Evolutionary conservation across 225 moss, liverwort and hornwort species (phyloP).

Genomic region (Climacium dendroides): DNA sequence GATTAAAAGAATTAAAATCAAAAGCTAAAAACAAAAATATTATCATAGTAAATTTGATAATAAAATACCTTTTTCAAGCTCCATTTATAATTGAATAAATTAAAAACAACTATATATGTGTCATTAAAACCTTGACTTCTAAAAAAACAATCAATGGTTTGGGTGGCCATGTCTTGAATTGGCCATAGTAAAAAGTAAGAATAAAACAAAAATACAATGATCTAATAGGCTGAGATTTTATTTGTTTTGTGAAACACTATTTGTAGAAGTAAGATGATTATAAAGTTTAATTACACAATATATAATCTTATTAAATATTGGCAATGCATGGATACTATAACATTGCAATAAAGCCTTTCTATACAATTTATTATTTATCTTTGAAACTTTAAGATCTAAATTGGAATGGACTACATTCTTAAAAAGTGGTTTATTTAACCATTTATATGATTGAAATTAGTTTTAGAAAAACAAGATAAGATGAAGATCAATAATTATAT

Average conservation of each 20-base stretch:
- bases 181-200: too few species aligned
- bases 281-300: neutral
- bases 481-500: neutral
- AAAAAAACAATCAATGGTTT: neutral
- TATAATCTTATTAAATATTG: neutral
- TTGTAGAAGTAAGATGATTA: neutral
- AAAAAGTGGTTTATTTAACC: too few species aligned
- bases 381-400: too few species aligned
- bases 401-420: neutral
- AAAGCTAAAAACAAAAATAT: too few species aligned
- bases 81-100: too few species aligned
- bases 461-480: neutral
- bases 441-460: too few species aligned
- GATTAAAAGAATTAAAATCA: too few species aligned
- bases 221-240: neutral
- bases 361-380: too few species aligned
- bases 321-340: neutral
- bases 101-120: too few species aligned
- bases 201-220: too few species aligned
- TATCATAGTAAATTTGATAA: too few species aligned
- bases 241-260: neutral
- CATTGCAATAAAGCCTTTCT: neutral
- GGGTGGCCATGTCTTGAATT: rapidly evolving
- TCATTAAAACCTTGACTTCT: neutral
- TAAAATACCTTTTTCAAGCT: too few species aligned